Evolutionary conservation across 257 asterid genomes (phyloP).

Genomic region (Lithospermum erythrorhizon): DNA sequence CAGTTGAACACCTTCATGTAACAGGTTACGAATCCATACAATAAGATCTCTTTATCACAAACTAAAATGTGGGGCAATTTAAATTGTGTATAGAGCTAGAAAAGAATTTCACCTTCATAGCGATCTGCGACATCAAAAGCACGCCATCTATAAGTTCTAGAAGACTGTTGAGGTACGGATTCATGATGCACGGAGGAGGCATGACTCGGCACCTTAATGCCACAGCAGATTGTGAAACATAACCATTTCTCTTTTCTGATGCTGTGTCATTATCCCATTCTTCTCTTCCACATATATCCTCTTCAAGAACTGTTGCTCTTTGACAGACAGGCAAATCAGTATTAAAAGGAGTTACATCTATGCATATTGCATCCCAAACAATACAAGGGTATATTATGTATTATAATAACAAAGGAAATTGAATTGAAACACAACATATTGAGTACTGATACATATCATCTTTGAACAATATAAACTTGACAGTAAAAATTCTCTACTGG

Average conservation of each 20-base stretch:
- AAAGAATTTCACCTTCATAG: constrained; percentile 54
- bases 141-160: constrained; percentile 37
- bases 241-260: constrained; percentile 36
- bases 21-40: constrained; percentile 1
- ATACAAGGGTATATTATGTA: not conserved
- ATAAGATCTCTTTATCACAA: not conserved
- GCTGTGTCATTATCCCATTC: constrained; percentile 25
- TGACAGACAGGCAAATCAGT: constrained; percentile 20
- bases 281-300: constrained; percentile 20
- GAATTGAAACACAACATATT: not conserved
- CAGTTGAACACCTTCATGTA: constrained; percentile 45
- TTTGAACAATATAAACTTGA: not conserved
- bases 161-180: constrained; percentile 59
- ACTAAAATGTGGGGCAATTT: not conserved
- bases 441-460: not conserved
- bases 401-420: too few species aligned
- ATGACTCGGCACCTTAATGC: constrained; percentile 91
- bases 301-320: constrained; percentile 22
- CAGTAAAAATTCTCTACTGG: too few species aligned
- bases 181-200: constrained; percentile 94
- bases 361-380: not conserved
- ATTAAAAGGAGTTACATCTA: constrained; percentile 14
- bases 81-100: not conserved
- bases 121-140: constrained; percentile 64
- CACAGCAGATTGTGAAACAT: constrained; percentile 91